These are phyloP conservation scores for Cystobasidium ongulense DNA, from an alignment of 768 basidiomycete genomes.

Conservation along the genomic window DNA sequence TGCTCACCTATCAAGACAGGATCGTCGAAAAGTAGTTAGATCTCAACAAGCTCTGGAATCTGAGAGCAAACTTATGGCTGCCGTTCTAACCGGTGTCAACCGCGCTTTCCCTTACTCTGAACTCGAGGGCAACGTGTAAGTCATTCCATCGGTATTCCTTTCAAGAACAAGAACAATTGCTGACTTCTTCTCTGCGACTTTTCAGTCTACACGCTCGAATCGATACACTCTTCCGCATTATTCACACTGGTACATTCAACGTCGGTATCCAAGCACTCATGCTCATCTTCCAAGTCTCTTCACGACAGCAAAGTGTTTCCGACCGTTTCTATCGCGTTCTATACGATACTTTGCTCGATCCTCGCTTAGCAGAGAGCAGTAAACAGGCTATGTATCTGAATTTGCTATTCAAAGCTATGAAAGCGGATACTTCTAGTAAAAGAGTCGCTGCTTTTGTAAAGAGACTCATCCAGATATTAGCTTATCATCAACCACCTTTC, in stretches of 20 bases:
- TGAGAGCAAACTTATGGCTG: conserved; percentile 74
- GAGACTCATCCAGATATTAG: conserved; percentile 72
- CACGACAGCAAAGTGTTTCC: conserved; percentile 42
- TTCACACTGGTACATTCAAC: conserved; percentile 92
- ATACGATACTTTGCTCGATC: conserved; percentile 80
- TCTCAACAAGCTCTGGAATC: conserved; percentile 61
- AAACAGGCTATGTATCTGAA: conserved; percentile 98
- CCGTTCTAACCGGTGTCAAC: conserved; percentile 86
- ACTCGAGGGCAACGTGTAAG: conserved; percentile 63
- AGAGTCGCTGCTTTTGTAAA: conserved; percentile 73
- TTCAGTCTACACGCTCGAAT: conserved; percentile 59
- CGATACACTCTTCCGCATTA: conserved; percentile 86
- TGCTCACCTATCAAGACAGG: conserved; percentile 41
- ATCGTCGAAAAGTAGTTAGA: conserved; percentile 42
- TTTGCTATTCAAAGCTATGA: conserved; percentile 79
- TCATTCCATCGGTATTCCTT: conserved; percentile 27
- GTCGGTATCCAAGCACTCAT: conserved; percentile 86
- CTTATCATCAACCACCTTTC: conserved; percentile 69
- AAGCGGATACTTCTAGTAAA: conserved; percentile 55
- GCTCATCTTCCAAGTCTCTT: conserved; percentile 69
- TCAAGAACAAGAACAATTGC: too few relatives aligned
- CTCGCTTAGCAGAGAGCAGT: conserved; percentile 66
- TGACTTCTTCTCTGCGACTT: background rate
- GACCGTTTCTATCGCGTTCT: conserved; percentile 61
- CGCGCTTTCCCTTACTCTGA: conserved; percentile 89